Conservation (phyloP, 75 land plant genomes). For the Cryptomeria japonica region DNA sequence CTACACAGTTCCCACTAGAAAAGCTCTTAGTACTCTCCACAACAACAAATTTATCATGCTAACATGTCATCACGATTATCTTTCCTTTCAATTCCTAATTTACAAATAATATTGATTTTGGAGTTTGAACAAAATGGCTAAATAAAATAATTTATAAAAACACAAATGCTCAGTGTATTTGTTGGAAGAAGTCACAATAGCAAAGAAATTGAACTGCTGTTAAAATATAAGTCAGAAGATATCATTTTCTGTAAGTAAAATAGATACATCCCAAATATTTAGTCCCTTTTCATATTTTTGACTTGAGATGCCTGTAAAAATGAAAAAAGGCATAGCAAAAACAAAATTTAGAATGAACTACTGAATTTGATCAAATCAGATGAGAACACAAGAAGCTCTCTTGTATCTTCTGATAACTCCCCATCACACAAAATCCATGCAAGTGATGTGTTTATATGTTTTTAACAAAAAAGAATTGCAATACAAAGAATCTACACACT, state of each 20-base stretch:
- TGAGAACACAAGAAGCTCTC: not conserved
- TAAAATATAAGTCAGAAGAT: not conserved
- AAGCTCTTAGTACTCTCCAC: not conserved
- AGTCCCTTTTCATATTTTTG: not conserved
- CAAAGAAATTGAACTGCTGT: not conserved
- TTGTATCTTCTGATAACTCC: not conserved
- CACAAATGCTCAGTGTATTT: not conserved
- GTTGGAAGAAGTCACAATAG: not conserved
- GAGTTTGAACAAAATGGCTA: not conserved
- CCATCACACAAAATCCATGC: not conserved
- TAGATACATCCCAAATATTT: not conserved
- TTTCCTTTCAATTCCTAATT: not conserved
- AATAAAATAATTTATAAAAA: not conserved
- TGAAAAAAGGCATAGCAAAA: not conserved
- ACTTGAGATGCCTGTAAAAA: not conserved
- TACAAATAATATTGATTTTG: not conserved
- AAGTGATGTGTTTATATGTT: not conserved
- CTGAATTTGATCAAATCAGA: not conserved
- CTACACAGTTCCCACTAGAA: not conserved
- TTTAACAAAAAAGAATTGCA: not conserved
- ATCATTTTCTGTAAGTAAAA: not conserved
- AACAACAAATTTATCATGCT: not conserved
- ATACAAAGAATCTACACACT: not conserved
- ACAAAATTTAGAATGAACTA: not conserved
- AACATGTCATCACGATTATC: not conserved